These are phyloP conservation scores for Byssothecium circinans DNA, from an alignment of 2,329 filamentous ascomycete species.

Conservation along the genomic window DNA sequence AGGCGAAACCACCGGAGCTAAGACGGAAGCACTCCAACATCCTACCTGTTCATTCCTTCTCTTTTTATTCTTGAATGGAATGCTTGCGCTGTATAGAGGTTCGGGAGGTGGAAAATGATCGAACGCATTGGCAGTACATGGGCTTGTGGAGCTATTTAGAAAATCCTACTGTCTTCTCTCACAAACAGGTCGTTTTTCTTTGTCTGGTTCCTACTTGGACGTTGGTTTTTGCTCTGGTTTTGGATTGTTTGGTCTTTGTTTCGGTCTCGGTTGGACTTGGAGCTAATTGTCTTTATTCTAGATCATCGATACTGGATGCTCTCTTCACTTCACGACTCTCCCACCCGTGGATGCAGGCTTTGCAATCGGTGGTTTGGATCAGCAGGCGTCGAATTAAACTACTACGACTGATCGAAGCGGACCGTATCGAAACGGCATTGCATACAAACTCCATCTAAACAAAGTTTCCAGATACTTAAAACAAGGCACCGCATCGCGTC, in stretches of 20 bases:
- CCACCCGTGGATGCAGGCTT: no score
- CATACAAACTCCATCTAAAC: no score
- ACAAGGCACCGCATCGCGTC: no score
- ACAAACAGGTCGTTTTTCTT: neutral
- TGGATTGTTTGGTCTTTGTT: neutral
- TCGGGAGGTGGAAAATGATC: neutral
- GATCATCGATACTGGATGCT: neutral
- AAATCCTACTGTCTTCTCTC: neutral
- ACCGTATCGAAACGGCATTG: no score
- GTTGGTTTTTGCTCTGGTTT: neutral
- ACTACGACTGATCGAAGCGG: no score
- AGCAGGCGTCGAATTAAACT: no score
- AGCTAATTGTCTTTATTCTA: neutral
- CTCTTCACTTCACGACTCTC: no score
- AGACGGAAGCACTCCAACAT: slow-evolving; percentile 1
- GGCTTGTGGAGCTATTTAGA: neutral
- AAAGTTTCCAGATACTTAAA: no score
- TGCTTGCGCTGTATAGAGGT: slow-evolving; percentile 5
- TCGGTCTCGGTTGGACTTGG: neutral
- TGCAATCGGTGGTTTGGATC: no score
- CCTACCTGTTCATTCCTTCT: slow-evolving; percentile 1
- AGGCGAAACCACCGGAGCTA: neutral
- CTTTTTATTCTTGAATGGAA: neutral
- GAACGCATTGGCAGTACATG: neutral
- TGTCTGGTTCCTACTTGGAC: neutral